Conservation (phyloP, 768 basidiomycete species). For the Rhodotorula kratochvilovae region DNA sequence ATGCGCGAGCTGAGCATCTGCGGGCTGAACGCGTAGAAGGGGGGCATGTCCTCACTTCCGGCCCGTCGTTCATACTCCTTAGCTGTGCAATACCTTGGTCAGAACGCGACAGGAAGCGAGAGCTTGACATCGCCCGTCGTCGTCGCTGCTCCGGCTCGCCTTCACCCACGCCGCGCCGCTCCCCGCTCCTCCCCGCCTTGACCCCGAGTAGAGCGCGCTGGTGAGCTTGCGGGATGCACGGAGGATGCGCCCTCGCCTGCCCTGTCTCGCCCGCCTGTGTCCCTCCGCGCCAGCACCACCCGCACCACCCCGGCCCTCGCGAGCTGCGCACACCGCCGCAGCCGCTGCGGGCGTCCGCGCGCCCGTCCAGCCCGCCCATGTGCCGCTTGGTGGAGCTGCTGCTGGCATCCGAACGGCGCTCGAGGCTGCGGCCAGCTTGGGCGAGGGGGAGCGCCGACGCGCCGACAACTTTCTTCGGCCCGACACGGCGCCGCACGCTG, state of each 20-base stretch:
- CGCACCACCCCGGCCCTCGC: neutral
- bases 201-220: neutral
- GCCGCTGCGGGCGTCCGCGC: neutral
- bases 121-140: neutral
- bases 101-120: neutral
- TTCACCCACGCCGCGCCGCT: neutral
- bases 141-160: neutral
- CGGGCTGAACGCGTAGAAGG: conserved; percentile 15
- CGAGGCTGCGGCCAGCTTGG: neutral
- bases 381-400: no score
- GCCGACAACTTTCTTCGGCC: neutral
- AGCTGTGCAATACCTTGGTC: neutral
- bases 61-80: neutral
- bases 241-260: conserved; percentile 32
- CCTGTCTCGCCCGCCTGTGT: conserved; percentile 2
- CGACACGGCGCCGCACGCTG: no score
- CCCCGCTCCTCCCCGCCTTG: neutral
- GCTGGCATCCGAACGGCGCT: neutral
- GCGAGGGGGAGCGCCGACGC: neutral
- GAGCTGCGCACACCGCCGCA: neutral
- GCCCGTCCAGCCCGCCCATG: neutral
- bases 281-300: neutral
- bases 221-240: conserved; percentile 20
- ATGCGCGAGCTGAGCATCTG: conserved; percentile 88
- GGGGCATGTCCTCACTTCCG: neutral